Conservation (phyloP, 164 flowering plant genomes). For the Aristolochia californica region DNA sequence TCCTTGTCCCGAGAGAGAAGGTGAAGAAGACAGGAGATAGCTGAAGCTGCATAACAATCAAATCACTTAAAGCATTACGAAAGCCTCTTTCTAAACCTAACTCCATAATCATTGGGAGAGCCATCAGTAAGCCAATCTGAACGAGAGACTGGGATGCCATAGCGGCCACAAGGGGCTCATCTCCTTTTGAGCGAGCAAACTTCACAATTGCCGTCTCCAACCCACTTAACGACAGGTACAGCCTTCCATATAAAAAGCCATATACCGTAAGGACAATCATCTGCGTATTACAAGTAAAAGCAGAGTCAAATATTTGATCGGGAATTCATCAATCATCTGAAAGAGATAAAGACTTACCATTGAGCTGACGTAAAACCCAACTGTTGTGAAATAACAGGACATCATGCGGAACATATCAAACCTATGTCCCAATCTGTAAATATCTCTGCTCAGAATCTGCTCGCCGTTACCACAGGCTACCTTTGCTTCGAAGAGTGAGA, state of each 20-base stretch:
- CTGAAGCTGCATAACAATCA: constrained; percentile 93
- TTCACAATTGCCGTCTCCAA: constrained; percentile 61
- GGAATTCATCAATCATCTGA: neutral
- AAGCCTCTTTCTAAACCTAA: constrained; percentile 95
- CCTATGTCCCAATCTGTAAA: constrained; percentile 87
- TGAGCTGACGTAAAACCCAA: constrained; percentile 83
- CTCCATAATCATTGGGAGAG: constrained; percentile 96
- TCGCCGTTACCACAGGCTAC: constrained; percentile 99
- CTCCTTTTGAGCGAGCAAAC: constrained; percentile 44
- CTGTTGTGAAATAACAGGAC: constrained; percentile 81
- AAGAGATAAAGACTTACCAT: constrained; percentile 43
- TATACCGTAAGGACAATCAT: constrained; percentile 73
- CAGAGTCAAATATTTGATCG: neutral
- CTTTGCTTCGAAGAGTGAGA: constrained; percentile 96
- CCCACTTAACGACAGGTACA: constrained; percentile 86
- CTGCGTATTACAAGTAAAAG: constrained; percentile 29
- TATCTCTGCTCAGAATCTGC: constrained; percentile 89
- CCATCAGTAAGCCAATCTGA: constrained; percentile 77
- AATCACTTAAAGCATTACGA: constrained; percentile 70
- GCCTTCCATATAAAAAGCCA: constrained; percentile 69
- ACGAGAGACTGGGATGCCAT: constrained; percentile 91
- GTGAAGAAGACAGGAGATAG: constrained; percentile 91
- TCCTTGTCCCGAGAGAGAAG: constrained; percentile 90
- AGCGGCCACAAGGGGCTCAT: constrained; percentile 58
- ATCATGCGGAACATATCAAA: constrained; percentile 98